Conservation (phyloP, 75 land plant species). For the Picea glauca region DNA sequence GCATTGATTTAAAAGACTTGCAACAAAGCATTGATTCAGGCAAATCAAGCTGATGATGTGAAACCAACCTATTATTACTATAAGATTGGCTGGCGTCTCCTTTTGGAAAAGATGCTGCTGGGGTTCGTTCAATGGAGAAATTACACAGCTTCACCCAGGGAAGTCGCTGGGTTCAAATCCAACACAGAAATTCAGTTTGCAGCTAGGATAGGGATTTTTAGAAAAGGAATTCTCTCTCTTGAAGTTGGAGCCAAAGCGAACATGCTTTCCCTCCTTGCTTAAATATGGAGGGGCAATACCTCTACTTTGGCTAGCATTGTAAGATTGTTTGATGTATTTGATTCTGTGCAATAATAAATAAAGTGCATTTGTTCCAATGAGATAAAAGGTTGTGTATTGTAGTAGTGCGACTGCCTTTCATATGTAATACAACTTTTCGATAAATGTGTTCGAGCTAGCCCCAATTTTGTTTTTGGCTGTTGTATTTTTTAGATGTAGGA, state of each 20-base stretch:
- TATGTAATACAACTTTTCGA: not conserved
- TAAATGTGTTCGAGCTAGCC: not conserved
- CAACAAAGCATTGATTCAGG: slow-evolving; percentile 42
- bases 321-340: too few species aligned
- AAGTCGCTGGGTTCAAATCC: too few species aligned
- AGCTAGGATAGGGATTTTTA: too few species aligned
- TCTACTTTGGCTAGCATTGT: too few species aligned
- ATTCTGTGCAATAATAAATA: too few species aligned
- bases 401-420: not conserved
- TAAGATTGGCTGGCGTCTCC: too few species aligned
- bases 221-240: too few species aligned
- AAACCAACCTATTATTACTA: not conserved
- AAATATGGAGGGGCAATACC: too few species aligned
- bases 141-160: not conserved
- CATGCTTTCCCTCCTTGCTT: too few species aligned
- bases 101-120: not conserved
- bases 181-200: too few species aligned
- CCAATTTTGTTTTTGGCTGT: not conserved
- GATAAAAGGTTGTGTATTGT: not conserved
- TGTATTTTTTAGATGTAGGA: not conserved
- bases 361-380: too few species aligned
- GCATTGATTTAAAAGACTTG: slow-evolving; percentile 62
- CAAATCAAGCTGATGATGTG: slow-evolving; percentile 22
- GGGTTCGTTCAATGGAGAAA: not conserved
- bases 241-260: too few species aligned